Conservation (phyloP, 371 early-diverging fungal species). For the Syncephalastrum sp. region DNA sequence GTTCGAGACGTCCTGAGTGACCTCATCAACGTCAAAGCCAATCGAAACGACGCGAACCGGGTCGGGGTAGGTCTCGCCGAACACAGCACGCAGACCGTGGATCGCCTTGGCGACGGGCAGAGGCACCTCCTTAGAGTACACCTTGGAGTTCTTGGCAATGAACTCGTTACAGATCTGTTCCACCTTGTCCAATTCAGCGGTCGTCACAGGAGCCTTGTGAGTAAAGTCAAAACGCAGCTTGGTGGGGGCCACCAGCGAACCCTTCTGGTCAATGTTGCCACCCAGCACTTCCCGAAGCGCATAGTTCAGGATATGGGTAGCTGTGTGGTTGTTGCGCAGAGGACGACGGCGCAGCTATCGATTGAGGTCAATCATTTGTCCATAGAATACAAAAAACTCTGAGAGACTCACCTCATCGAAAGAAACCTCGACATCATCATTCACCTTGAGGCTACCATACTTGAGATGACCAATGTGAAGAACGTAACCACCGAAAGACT, state of each 20-base stretch:
- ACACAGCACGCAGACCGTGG: constrained; percentile 91
- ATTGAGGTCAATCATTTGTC: background rate
- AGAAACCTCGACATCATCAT: constrained; percentile 70
- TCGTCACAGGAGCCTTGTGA: constrained; percentile 72
- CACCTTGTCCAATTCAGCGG: constrained; percentile 79
- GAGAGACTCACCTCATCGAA: constrained; percentile 74
- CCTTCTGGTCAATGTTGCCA: constrained; percentile 90
- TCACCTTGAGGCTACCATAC: constrained; percentile 77
- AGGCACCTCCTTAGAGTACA: constrained; percentile 87
- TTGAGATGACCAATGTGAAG: constrained; percentile 95
- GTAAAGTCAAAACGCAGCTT: constrained; percentile 98
- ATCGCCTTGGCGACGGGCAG: constrained; percentile 81
- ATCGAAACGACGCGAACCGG: constrained; percentile 95
- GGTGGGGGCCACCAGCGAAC: constrained; percentile 96
- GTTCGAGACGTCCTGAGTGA: constrained; percentile 81
- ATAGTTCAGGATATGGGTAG: constrained; percentile 97
- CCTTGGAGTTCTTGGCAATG: constrained; percentile 72
- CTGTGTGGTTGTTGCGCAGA: constrained; percentile 97
- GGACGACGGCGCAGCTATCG: constrained; percentile 78
- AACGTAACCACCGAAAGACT: constrained; percentile 95
- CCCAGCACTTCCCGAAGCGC: constrained; percentile 86
- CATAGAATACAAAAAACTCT: background rate
- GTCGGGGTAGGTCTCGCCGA: constrained; percentile 97
- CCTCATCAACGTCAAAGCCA: constrained; percentile 86
- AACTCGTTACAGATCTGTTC: constrained; percentile 85